phyloP scores from a whole-genome alignment of 768 basidiomycete genomes.

The Suillus subaureus region DNA sequence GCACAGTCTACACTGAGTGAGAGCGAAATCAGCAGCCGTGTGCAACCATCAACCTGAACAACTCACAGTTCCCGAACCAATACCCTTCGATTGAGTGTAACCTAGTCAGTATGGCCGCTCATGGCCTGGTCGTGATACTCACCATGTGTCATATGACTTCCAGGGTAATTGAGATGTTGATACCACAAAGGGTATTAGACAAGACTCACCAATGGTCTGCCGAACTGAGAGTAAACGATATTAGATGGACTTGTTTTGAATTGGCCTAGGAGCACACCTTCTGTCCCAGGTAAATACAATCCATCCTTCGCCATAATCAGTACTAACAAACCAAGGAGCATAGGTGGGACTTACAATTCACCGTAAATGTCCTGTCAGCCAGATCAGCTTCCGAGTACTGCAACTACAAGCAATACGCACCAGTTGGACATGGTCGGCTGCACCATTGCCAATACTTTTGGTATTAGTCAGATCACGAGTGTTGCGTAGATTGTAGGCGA shows the following conservation, averaged over 20 bases:
- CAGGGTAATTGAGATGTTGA: slow-evolving; percentile 6
- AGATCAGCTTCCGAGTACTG: slow-evolving; percentile 6
- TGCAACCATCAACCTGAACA: background rate
- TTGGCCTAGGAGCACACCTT: slow-evolving; percentile 54
- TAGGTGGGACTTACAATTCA: slow-evolving; percentile 58
- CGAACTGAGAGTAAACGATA: slow-evolving; percentile 49
- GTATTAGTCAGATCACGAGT: slow-evolving; percentile 8
- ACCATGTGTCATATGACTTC: slow-evolving; percentile 65
- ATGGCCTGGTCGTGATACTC: slow-evolving; percentile 14
- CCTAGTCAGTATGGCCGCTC: slow-evolving; percentile 10
- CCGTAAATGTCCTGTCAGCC: slow-evolving; percentile 87
- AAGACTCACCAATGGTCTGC: slow-evolving; percentile 67
- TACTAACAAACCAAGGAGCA: background rate
- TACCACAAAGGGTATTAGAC: background rate
- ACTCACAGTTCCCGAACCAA: slow-evolving; percentile 76
- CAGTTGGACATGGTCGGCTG: slow-evolving; percentile 90
- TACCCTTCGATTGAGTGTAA: slow-evolving; percentile 46
- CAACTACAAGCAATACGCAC: slow-evolving; percentile 38
- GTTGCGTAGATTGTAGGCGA: background rate
- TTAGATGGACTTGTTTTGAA: background rate
- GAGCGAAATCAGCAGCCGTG: slow-evolving; percentile 2
- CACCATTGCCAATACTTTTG: slow-evolving; percentile 87
- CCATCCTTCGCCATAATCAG: slow-evolving; percentile 58
- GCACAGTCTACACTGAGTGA: slow-evolving; percentile 68
- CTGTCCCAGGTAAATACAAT: slow-evolving; percentile 95